Conservation (phyloP, 2,329 filamentous ascomycete species). For the Exophiala alcalophila region DNA sequence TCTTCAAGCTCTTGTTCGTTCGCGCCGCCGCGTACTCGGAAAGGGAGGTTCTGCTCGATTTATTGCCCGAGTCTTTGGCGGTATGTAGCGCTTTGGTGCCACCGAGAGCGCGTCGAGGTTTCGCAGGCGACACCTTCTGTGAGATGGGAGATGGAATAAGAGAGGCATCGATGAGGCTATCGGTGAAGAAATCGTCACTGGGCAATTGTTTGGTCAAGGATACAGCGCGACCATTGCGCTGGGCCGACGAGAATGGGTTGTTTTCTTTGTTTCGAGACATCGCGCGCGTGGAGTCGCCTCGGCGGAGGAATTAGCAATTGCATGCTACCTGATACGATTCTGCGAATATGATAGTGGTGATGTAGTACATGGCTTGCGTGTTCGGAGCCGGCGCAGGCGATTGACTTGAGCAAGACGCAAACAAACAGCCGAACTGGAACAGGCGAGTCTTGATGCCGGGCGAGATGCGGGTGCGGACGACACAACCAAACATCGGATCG, state of each 20-base stretch:
- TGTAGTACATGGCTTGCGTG: neutral
- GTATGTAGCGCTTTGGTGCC: conserved; percentile 40
- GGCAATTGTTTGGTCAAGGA: conserved; percentile 12
- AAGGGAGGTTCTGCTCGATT: conserved; percentile 15
- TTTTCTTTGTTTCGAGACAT: conserved; percentile 29
- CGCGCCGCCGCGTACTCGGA: conserved; percentile 23
- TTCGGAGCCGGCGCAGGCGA: neutral
- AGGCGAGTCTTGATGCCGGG: conserved; percentile 2
- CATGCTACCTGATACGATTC: conserved; percentile 18
- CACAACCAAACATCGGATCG: too few relatives aligned
- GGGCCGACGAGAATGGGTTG: conserved; percentile 20
- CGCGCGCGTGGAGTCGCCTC: conserved; percentile 23
- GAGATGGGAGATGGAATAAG: conserved; percentile 26
- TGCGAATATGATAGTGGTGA: neutral
- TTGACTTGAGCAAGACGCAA: conserved; percentile 9
- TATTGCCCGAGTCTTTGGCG: conserved; percentile 40
- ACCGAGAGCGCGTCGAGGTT: conserved; percentile 36
- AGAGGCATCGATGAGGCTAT: conserved; percentile 31
- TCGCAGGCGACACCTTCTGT: conserved; percentile 12
- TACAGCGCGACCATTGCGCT: conserved; percentile 15
- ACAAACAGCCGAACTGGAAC: conserved; percentile 21
- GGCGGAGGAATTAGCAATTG: conserved; percentile 6
- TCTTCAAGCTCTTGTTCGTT: conserved; percentile 19
- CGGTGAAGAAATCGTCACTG: conserved; percentile 31
- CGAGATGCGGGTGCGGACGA: conserved; percentile 1